Evolutionary conservation across 495 filamentous ascomycete species (phyloP).

Genomic region (Penicillium waksmanii): DNA sequence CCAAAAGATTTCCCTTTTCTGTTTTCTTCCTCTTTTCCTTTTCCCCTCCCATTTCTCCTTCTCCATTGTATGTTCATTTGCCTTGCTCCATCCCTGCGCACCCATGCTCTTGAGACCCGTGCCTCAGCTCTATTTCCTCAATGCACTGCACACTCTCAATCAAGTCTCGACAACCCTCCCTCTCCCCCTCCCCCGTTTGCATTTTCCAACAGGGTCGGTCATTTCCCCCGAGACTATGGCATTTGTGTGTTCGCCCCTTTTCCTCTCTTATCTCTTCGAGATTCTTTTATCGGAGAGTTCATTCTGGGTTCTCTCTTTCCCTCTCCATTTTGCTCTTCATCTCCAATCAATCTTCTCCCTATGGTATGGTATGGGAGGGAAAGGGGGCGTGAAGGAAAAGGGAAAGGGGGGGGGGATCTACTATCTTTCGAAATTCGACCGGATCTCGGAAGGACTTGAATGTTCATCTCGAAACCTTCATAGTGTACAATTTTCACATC

Average conservation of each 20-base stretch:
- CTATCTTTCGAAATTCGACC: slow-evolving; percentile 10
- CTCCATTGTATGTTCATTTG: slow-evolving; percentile 23
- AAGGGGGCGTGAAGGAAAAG: background rate
- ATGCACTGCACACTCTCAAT: background rate
- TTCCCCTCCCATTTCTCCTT: slow-evolving; percentile 20
- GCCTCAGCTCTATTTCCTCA: background rate
- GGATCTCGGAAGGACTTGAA: slow-evolving; percentile 7
- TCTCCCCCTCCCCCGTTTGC: slow-evolving; percentile 33
- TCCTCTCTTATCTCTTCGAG: slow-evolving; percentile 9
- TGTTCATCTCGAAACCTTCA: slow-evolving; percentile 23
- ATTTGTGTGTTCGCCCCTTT: slow-evolving; percentile 14
- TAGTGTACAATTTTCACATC: slow-evolving; percentile 43
- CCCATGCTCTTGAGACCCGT: slow-evolving; percentile 12
- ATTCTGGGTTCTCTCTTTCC: background rate
- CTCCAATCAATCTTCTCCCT: background rate
- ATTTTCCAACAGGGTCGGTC: slow-evolving; percentile 41
- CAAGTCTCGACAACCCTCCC: background rate
- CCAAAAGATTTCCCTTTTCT: slow-evolving; percentile 42
- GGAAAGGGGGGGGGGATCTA: background rate
- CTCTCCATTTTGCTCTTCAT: background rate
- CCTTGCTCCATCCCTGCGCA: slow-evolving; percentile 17
- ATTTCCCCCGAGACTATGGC: slow-evolving; percentile 10
- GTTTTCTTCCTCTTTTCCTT: slow-evolving; percentile 21
- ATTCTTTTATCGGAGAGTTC: background rate
- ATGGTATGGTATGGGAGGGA: background rate